These are phyloP conservation scores for Phytophthora aleatoria DNA, from an alignment of 352 stramenopile genomes.

Conservation along the genomic window DNA sequence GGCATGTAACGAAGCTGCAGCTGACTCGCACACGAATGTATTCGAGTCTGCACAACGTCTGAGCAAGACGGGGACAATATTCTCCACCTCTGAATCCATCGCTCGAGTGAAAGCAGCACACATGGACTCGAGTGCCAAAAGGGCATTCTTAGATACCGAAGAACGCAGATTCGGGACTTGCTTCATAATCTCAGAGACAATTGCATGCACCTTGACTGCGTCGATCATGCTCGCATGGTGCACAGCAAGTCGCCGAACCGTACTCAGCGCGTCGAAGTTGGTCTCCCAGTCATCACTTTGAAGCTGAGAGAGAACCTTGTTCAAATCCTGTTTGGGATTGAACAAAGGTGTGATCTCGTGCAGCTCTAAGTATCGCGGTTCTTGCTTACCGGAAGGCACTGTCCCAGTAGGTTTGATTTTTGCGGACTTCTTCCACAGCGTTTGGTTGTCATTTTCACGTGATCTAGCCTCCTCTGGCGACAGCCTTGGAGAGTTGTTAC, in stretches of 20 bases:
- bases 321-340: constrained; percentile 61
- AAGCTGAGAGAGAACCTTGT: constrained; percentile 45
- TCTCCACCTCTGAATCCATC: constrained; percentile 69
- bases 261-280: constrained; percentile 72
- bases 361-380: constrained; percentile 64
- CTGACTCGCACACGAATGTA: constrained; percentile 74
- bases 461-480: background rate
- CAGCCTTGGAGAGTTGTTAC: background rate
- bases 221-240: constrained; percentile 58
- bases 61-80: constrained; percentile 61
- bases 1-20: constrained; percentile 43
- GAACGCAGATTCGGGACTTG: constrained; percentile 77
- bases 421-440: constrained; percentile 19
- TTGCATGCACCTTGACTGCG: constrained; percentile 42
- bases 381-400: constrained; percentile 44
- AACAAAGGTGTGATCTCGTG: constrained; percentile 63
- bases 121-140: constrained; percentile 71
- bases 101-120: constrained; percentile 44
- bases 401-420: background rate
- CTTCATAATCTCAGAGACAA: constrained; percentile 55
- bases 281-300: constrained; percentile 58
- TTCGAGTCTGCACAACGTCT: constrained; percentile 76
- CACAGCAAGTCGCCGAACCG: constrained; percentile 51
- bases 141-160: constrained; percentile 75
- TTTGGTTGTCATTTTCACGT: background rate